phyloP scores from a whole-genome alignment of 768 basidiomycete genomes.

The Pleurotus tuoliensis region DNA sequence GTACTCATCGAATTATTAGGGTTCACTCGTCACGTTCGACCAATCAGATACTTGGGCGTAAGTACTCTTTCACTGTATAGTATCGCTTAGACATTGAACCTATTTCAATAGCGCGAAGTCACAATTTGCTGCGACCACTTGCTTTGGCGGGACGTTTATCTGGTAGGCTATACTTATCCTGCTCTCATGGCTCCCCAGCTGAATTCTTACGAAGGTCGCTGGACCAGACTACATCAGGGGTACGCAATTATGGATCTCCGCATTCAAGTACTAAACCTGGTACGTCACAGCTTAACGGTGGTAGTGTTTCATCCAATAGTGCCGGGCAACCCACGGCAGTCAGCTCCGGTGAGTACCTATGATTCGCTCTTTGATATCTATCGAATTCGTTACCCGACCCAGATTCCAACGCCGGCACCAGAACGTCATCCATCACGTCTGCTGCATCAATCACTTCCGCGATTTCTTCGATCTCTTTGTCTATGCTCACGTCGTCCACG shows the following conservation, averaged over 20 bases:
- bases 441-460: too few species aligned
- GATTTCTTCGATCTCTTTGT: too few species aligned
- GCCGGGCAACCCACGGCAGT: neutral
- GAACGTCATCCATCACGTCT: too few species aligned
- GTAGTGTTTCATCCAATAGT: neutral
- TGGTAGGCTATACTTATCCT: constrained; percentile 7
- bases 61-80: neutral
- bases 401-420: too few species aligned
- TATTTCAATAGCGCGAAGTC: constrained; percentile 6
- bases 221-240: neutral
- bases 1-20: neutral
- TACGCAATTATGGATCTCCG: neutral
- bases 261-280: neutral
- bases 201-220: neutral
- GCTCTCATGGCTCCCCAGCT: neutral
- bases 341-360: neutral
- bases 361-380: neutral
- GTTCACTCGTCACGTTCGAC: constrained; percentile 14
- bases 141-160: constrained; percentile 16
- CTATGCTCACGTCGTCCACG: too few species aligned
- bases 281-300: neutral
- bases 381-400: too few species aligned
- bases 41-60: constrained; percentile 14
- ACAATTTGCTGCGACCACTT: constrained; percentile 11
- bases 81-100: too few species aligned